Evolutionary conservation across 2,329 filamentous ascomycete genomes (phyloP).

Genomic region (Orbilia brochopaga): DNA sequence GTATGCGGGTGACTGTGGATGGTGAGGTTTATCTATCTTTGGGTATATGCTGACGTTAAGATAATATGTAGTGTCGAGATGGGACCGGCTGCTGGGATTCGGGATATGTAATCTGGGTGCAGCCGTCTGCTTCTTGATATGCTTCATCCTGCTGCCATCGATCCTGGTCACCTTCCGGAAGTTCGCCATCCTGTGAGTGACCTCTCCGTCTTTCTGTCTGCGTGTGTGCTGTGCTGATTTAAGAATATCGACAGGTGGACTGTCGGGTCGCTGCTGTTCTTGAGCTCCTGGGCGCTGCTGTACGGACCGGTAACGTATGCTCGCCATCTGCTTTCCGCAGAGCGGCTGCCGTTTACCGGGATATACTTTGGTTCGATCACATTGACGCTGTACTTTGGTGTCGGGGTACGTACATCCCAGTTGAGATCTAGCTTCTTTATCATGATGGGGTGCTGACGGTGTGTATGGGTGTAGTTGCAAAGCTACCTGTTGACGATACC

Average conservation of each 20-base stretch:
- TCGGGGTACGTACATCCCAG: conserved; percentile 73
- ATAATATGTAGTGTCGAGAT: conserved; percentile 92
- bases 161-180: conserved; percentile 83
- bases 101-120: conserved; percentile 87
- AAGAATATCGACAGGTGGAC: conserved; percentile 76
- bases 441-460: conserved; percentile 16
- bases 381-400: conserved; percentile 86
- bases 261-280: conserved; percentile 85
- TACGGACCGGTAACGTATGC: conserved; percentile 87
- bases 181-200: conserved; percentile 93
- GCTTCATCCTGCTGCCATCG: conserved; percentile 86
- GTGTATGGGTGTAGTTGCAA: conserved; percentile 68
- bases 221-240: conserved; percentile 20
- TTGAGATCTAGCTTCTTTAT: conserved; percentile 35
- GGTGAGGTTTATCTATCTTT: too few species aligned
- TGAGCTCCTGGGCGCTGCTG: conserved; percentile 89
- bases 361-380: conserved; percentile 93
- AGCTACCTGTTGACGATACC: conserved; percentile 84
- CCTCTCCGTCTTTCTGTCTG: not conserved
- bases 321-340: conserved; percentile 80
- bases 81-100: conserved; percentile 94
- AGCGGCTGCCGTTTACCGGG: conserved; percentile 87
- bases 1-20: too few species aligned
- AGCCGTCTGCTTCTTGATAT: conserved; percentile 87
- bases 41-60: too few species aligned